Conservation (phyloP, 371 early-diverging fungal genomes). For the Mucor mucedo region DNA sequence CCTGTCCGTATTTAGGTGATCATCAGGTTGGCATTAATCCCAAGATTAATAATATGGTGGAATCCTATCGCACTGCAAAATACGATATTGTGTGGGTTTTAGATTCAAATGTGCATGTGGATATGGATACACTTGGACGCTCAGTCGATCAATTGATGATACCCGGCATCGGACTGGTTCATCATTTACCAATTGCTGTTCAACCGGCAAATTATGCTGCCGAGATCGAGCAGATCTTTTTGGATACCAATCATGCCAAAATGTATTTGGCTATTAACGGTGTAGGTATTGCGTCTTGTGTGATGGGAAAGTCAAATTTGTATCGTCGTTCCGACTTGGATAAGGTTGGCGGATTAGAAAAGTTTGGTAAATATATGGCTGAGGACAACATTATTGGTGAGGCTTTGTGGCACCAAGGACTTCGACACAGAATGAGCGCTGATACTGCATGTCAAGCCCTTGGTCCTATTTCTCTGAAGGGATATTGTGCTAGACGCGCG, state of each 20-base stretch:
- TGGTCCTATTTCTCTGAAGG: slow-evolving; percentile 70
- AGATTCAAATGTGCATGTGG: slow-evolving; percentile 88
- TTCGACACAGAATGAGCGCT: slow-evolving; percentile 82
- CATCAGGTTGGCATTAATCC: slow-evolving; percentile 83
- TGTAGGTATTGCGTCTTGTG: slow-evolving; percentile 81
- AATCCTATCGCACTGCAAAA: slow-evolving; percentile 77
- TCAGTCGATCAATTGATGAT: slow-evolving; percentile 73
- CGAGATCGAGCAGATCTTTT: slow-evolving; percentile 82
- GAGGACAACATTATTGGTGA: slow-evolving; percentile 95
- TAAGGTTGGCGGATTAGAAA: slow-evolving; percentile 77
- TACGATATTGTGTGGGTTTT: slow-evolving; percentile 93
- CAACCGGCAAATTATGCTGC: slow-evolving; percentile 78
- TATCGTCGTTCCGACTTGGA: slow-evolving; percentile 88
- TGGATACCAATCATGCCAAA: slow-evolving; percentile 91
- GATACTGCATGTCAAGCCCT: slow-evolving; percentile 87
- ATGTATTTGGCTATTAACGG: slow-evolving; percentile 93
- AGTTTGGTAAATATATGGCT: slow-evolving; percentile 89
- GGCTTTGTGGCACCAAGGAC: slow-evolving; percentile 80
- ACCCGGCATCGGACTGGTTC: slow-evolving; percentile 90
- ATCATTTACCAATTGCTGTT: slow-evolving; percentile 88
- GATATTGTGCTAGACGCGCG: slow-evolving; percentile 82
- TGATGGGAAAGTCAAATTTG: slow-evolving; percentile 94
- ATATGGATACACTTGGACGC: slow-evolving; percentile 75
- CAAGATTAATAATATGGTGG: slow-evolving; percentile 93
- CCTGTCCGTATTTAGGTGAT: slow-evolving; percentile 58